Percentiles rank a stretch among this genome's conserved stretches.
Evolutionary conservation across 208 protist species (phyloP).

Genomic region (Crithidia mellificae): DNA sequence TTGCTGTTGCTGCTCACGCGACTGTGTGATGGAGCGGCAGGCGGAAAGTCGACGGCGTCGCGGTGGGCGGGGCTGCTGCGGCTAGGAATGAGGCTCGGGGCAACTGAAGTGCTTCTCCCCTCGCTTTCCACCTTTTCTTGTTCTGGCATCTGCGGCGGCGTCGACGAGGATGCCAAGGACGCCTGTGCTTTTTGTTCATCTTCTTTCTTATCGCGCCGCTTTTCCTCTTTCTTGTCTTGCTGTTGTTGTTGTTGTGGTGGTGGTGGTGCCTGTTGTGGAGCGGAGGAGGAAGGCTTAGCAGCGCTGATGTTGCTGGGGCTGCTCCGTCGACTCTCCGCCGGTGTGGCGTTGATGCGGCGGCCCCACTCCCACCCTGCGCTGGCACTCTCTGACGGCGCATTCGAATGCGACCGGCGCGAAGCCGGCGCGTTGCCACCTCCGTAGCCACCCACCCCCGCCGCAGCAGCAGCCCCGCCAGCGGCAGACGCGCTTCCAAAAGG

Average conservation of each 20-base stretch:
- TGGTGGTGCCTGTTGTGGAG: too few species aligned
- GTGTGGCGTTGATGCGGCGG: background rate
- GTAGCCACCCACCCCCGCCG: too few species aligned
- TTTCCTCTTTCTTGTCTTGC: background rate
- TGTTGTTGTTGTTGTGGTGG: slow-evolving; percentile 1
- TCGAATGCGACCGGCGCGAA: background rate
- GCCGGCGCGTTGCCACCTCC: too few species aligned
- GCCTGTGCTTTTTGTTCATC: too few species aligned
- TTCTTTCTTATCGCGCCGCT: too few species aligned
- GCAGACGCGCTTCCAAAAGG: background rate
- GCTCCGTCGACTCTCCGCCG: slow-evolving; percentile 5
- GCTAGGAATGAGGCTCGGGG: slow-evolving; percentile 6
- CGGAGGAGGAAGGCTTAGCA: too few species aligned
- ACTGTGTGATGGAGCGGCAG: too few species aligned
- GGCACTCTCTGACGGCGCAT: background rate
- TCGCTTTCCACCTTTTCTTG: too few species aligned
- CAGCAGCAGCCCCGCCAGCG: background rate
- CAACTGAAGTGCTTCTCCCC: background rate
- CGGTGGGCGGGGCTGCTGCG: background rate
- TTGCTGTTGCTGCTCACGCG: too few species aligned
- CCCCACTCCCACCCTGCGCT: slow-evolving; percentile 13
- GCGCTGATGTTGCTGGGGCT: background rate
- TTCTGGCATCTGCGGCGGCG: too few species aligned
- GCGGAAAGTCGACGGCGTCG: background rate
- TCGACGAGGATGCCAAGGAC: too few species aligned